A percentile compares a stretch with the other conserved stretches of the same genome.
Conservation (phyloP, 306 rosid species). For the Cucurbita moschata region DNA sequence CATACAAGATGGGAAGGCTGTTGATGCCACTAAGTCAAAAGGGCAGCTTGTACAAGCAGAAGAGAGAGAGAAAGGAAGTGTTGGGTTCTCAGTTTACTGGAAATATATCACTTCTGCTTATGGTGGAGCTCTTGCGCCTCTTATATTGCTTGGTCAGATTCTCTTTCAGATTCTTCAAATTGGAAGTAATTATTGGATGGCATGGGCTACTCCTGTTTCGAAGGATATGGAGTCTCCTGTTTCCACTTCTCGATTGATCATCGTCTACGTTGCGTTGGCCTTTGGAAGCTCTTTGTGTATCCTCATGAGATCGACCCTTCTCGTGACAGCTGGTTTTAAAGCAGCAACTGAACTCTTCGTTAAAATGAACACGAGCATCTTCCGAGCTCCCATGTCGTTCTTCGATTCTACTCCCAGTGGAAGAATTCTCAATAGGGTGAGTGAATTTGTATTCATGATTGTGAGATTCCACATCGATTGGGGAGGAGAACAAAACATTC, state of each 20-base stretch:
- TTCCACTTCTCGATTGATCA: slow-evolving; percentile 26
- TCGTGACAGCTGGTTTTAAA: slow-evolving; percentile 47
- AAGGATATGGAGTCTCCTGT: slow-evolving; percentile 38
- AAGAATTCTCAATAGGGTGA: slow-evolving; percentile 63
- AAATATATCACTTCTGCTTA: slow-evolving; percentile 54
- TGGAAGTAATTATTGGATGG: slow-evolving; percentile 92
- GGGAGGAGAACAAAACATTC: too few relatives aligned
- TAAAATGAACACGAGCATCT: slow-evolving; percentile 65
- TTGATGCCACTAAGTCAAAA: slow-evolving; percentile 18
- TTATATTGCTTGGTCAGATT: slow-evolving; percentile 48
- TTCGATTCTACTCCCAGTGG: slow-evolving; percentile 87
- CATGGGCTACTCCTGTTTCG: slow-evolving; percentile 77
- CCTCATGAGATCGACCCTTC: slow-evolving; percentile 30
- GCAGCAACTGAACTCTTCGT: slow-evolving; percentile 61
- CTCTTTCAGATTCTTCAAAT: slow-evolving; percentile 67
- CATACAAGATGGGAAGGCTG: slow-evolving; percentile 22
- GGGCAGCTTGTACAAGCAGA: slow-evolving; percentile 84
- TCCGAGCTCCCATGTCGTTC: slow-evolving; percentile 82
- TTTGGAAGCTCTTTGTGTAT: slow-evolving; percentile 52
- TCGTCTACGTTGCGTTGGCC: slow-evolving; percentile 52
- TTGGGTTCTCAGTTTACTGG: slow-evolving; percentile 62
- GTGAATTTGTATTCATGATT: not conserved
- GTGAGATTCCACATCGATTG: too few relatives aligned
- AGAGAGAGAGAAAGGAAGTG: slow-evolving; percentile 83
- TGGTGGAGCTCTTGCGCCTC: slow-evolving; percentile 73